These are phyloP conservation scores for Fusarium abutilonis DNA, from an alignment of 2,329 filamentous ascomycete genomes.

Conservation along the genomic window DNA sequence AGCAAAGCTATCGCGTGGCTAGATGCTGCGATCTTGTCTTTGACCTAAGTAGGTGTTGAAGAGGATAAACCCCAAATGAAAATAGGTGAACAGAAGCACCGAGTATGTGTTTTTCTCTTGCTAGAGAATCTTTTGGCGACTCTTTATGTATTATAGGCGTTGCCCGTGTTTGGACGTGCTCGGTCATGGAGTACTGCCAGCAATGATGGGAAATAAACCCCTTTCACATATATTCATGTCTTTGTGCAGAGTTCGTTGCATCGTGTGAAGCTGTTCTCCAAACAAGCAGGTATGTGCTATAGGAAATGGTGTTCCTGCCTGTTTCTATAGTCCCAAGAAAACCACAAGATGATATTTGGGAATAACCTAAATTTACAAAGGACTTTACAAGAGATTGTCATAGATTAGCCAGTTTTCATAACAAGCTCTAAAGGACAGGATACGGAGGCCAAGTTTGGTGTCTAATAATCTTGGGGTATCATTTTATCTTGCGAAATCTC, in stretches of 20 bases:
- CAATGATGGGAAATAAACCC: conserved; percentile 29
- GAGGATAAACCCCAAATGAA: conserved; percentile 8
- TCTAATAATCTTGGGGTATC: conserved; percentile 15
- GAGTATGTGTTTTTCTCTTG: conserved; percentile 1
- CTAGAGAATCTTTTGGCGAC: conserved; percentile 1
- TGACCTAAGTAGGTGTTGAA: conserved; percentile 1
- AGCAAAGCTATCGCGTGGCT: background rate
- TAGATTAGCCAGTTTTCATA: too few species aligned
- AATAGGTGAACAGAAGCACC: conserved; percentile 16
- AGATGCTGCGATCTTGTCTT: conserved; percentile 5
- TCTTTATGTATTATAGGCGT: conserved; percentile 43
- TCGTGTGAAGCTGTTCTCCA: background rate
- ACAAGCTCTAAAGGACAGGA: too few species aligned
- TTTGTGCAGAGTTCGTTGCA: background rate
- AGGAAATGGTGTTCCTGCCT: too few species aligned
- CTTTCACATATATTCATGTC: conserved; percentile 25
- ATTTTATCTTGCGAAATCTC: conserved; percentile 21
- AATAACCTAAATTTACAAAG: too few species aligned
- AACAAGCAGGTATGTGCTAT: too few species aligned
- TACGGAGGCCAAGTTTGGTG: too few species aligned
- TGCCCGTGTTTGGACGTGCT: conserved; percentile 17
- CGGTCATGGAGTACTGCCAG: conserved; percentile 28
- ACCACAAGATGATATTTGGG: too few species aligned
- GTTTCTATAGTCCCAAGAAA: too few species aligned
- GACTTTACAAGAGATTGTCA: too few species aligned